Conservation (phyloP, 768 basidiomycete genomes). For the Inosperma sp. region DNA sequence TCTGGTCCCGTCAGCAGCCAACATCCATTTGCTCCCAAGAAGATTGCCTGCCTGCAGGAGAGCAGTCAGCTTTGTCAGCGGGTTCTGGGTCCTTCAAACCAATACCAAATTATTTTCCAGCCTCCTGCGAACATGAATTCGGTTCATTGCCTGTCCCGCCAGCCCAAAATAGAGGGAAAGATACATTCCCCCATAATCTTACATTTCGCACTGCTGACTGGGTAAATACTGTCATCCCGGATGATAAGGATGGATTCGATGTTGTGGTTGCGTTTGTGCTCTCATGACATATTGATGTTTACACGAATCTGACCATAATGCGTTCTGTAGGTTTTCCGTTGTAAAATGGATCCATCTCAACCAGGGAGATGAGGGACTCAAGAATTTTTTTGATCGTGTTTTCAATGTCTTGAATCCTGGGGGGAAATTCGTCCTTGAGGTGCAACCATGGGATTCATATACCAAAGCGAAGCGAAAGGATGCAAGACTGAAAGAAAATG, state of each 20-base stretch:
- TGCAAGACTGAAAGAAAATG: slow-evolving; percentile 59
- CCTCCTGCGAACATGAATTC: slow-evolving; percentile 69
- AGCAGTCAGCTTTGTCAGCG: not conserved
- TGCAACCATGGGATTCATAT: slow-evolving; percentile 84
- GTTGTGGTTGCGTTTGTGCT: slow-evolving; percentile 70
- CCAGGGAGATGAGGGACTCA: slow-evolving; percentile 68
- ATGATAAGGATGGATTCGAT: slow-evolving; percentile 64
- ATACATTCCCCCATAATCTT: slow-evolving; percentile 74
- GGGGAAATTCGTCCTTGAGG: slow-evolving; percentile 73
- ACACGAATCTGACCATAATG: not conserved
- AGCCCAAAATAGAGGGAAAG: slow-evolving; percentile 26
- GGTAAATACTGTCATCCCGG: slow-evolving; percentile 49
- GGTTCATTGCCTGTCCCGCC: slow-evolving; percentile 70
- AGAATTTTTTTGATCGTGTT: slow-evolving; percentile 60
- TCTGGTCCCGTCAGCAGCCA: slow-evolving; percentile 67
- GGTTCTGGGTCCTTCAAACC: slow-evolving; percentile 24
- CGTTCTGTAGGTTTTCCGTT: slow-evolving; percentile 61
- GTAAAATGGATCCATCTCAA: slow-evolving; percentile 94
- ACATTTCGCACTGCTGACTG: slow-evolving; percentile 71
- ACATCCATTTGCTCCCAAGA: too few species aligned
- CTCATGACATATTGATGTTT: not conserved
- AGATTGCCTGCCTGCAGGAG: not conserved
- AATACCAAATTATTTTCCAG: slow-evolving; percentile 62
- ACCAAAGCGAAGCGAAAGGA: slow-evolving; percentile 69
- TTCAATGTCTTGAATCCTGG: slow-evolving; percentile 52